Percentiles rank a stretch among this genome's conserved stretches.
phyloP scores from a whole-genome alignment of 352 stramenopile species.

The Phytophthora niederhauseri region DNA sequence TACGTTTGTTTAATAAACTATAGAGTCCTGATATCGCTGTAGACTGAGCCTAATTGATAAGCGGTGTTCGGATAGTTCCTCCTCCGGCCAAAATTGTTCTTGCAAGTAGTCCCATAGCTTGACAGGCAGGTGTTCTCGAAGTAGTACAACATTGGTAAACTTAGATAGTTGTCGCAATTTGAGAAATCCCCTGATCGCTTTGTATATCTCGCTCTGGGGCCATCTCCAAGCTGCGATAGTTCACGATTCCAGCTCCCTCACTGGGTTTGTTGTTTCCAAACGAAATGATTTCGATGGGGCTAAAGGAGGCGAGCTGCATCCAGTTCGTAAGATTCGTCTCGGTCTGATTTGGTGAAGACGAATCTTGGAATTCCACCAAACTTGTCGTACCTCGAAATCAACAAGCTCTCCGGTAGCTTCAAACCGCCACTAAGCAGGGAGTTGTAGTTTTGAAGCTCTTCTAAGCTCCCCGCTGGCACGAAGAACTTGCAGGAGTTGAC shows the following conservation, averaged over 20 bases:
- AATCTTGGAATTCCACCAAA: conserved; percentile 41
- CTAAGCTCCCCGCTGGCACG: conserved; percentile 9
- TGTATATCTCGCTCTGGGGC: background rate
- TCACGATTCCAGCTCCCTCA: conserved; percentile 7
- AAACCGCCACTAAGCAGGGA: background rate
- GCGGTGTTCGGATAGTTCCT: too few relatives aligned
- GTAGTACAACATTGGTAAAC: too few relatives aligned
- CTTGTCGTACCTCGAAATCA: conserved; percentile 61
- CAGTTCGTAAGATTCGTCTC: conserved; percentile 55
- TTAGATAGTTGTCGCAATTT: too few relatives aligned
- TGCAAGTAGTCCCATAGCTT: too few relatives aligned
- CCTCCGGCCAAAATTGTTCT: too few relatives aligned
- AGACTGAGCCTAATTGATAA: too few relatives aligned
- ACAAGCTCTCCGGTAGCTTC: conserved; percentile 33
- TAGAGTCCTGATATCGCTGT: too few relatives aligned
- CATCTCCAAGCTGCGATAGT: conserved; percentile 24
- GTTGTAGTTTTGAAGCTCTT: conserved; percentile 11
- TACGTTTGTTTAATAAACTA: too few relatives aligned
- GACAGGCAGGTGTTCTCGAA: too few relatives aligned
- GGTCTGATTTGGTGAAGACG: background rate
- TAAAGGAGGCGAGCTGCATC: conserved; percentile 17
- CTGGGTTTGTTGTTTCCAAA: background rate
- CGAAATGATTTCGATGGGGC: background rate
- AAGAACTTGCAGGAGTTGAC: background rate
- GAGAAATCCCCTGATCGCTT: too few relatives aligned